phyloP scores from a whole-genome alignment of 257 asterid species.

The Nyctanthes arbortristis region DNA sequence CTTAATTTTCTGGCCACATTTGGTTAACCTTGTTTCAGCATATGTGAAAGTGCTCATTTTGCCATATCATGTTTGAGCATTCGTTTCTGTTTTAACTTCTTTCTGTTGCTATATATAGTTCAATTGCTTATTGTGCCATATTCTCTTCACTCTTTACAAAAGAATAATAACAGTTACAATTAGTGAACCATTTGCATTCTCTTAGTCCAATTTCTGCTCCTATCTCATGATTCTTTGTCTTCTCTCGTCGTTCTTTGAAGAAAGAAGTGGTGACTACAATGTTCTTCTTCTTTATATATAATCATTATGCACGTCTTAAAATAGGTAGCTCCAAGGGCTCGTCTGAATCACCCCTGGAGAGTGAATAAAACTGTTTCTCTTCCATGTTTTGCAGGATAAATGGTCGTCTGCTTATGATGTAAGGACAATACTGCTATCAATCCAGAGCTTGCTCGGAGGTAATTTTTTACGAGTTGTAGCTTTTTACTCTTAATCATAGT shows the following conservation, averaged over 20 bases:
- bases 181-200: no score
- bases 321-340: neutral
- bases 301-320: neutral
- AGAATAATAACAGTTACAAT: no score
- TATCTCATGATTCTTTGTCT: neutral
- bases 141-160: no score
- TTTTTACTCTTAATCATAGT: neutral
- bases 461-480: neutral
- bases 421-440: conserved; percentile 82
- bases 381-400: conserved; percentile 49
- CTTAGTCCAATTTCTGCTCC: no score
- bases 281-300: no score
- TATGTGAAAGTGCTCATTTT: neutral
- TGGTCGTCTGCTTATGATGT: conserved; percentile 99
- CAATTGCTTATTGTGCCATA: no score
- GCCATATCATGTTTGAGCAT: neutral
- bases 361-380: neutral
- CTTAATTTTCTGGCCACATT: neutral
- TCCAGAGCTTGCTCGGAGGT: conserved; percentile 98
- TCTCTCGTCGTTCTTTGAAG: neutral
- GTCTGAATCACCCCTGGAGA: no score
- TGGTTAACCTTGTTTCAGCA: neutral
- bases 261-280: no score
- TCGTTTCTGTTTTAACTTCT: neutral
- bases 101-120: neutral